Base-by-base conservation (phyloP, 2,329 filamentous ascomycete genomes). In the Ilyonectria destructans region DNA sequence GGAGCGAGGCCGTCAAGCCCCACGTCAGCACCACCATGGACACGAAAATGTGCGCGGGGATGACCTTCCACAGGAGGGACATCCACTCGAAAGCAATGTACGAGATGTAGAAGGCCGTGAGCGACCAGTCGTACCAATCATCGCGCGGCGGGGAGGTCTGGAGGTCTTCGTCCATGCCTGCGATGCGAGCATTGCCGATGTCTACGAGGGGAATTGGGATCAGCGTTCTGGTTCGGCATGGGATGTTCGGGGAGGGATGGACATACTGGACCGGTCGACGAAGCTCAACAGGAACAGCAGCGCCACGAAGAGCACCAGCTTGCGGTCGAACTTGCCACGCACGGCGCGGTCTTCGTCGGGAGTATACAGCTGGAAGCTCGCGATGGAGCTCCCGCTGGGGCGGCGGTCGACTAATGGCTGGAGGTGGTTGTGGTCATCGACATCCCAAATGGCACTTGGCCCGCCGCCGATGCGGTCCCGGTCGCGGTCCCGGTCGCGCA, bases 231-330 rank as follows among this genome's bases (percentile, higher is more conserved):
- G 15, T 43, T n/a, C 31, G 10, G 4, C 13, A 12, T 21, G 23
- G 31, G 21, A 48, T 35, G n/a, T 43, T 69, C 2, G 2, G 15
- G 21, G n/a, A 21, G 23, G 43, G n/a, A 21, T 21, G 37, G n/a
- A 83, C 86, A 69, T 84, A 95, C 93, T 97, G 19, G 93, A 95
- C 72, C 95, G 88, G 80, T 97, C 95, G 71, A 97, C 82, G 78
- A 97, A 97, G 70, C 91, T 92, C 69, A 97, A 84, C 85, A 97
- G 88, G 78, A 96, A 98, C 13, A 97, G 85, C 66, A 96, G 79
- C 12, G 93, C 92, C 70, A 97, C 87, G 78, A 97, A 97, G 1
- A 93, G 79, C 6, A 97, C 93, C 60, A 98, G 86, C 71, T 87
- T 89, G 63, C 89, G 86, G 79, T 97, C 95, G 73, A 97, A 90